Conservation (phyloP, 2,329 filamentous ascomycete species). For the Ramichloridium luteum region DNA sequence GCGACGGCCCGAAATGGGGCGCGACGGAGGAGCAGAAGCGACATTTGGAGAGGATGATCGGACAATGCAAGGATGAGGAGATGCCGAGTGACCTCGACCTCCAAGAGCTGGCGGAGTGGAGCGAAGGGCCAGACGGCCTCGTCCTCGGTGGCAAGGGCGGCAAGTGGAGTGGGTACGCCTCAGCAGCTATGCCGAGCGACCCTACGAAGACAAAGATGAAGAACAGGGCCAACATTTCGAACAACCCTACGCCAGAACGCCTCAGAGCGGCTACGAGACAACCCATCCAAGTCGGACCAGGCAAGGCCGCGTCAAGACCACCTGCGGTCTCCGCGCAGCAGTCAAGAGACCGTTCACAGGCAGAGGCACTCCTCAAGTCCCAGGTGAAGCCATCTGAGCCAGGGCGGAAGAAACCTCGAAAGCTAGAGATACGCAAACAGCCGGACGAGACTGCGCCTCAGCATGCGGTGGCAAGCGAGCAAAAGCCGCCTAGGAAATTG, state of each 20-base stretch:
- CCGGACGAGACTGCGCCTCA: not conserved
- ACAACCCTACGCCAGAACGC: not conserved
- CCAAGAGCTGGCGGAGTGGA: too few relatives aligned
- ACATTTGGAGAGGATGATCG: conserved; percentile 22
- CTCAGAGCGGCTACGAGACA: not conserved
- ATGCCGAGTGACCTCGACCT: too few relatives aligned
- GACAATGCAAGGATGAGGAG: conserved; percentile 18
- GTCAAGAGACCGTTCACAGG: not conserved
- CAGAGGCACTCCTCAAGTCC: not conserved
- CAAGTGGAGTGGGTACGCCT: too few relatives aligned
- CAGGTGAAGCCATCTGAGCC: conserved; percentile 1
- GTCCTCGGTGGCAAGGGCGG: too few relatives aligned
- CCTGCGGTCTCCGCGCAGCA: not conserved
- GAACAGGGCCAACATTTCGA: conserved; percentile 4
- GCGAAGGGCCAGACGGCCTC: too few relatives aligned
- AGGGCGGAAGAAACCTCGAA: conserved; percentile 10
- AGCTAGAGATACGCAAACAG: conserved; percentile 8
- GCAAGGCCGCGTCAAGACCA: not conserved
- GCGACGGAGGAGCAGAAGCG: conserved; percentile 22
- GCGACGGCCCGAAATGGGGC: conserved; percentile 19
- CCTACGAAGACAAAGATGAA: conserved; percentile 9
- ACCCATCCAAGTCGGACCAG: not conserved
- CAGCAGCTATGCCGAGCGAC: too few relatives aligned
- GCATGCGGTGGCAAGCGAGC: conserved; percentile 1
- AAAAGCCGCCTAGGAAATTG: conserved; percentile 9